A percentile compares a stretch with the other conserved stretches of the same genome.
These are phyloP conservation scores for Coelastrella sp. DNA, from an alignment of 139 green algal genomes.

Conservation along the genomic window DNA sequence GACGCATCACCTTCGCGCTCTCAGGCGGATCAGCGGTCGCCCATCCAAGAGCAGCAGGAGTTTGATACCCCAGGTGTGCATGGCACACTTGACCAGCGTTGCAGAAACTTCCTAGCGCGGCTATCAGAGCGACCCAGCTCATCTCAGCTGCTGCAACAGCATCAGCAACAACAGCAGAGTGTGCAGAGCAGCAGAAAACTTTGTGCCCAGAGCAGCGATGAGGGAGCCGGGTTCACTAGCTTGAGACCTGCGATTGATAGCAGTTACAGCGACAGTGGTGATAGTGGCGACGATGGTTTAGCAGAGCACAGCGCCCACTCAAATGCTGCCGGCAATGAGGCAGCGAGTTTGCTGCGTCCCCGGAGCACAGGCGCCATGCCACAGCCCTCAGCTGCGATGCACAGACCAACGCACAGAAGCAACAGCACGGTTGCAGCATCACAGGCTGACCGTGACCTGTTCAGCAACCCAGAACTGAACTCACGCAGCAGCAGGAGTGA, in stretches of 20 bases:
- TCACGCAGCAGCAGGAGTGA: not conserved
- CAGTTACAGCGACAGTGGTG: too few relatives aligned
- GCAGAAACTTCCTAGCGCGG: slow-evolving; percentile 33
- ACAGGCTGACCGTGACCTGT: not conserved
- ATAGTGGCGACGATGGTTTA: too few relatives aligned
- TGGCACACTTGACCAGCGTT: slow-evolving; percentile 32
- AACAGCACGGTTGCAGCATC: not conserved
- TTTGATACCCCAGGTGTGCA: not conserved
- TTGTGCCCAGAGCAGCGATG: too few relatives aligned
- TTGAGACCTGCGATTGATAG: too few relatives aligned
- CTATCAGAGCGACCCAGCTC: slow-evolving; percentile 3
- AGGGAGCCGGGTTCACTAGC: too few relatives aligned
- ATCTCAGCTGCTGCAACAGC: slow-evolving; percentile 10
- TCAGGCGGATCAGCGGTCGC: slow-evolving; percentile 8
- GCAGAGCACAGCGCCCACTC: too few relatives aligned
- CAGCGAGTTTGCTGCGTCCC: too few relatives aligned
- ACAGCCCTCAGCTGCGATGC: too few relatives aligned
- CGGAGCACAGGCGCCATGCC: too few relatives aligned
- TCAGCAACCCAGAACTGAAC: not conserved
- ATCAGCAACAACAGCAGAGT: not conserved
- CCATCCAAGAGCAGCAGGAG: not conserved
- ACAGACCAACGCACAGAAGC: too few relatives aligned
- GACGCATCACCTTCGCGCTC: not conserved
- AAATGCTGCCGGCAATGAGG: too few relatives aligned
- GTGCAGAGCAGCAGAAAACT: not conserved